Evolutionary conservation across 2,329 filamentous ascomycete species (phyloP).

Genomic region (Eutypella sp.): DNA sequence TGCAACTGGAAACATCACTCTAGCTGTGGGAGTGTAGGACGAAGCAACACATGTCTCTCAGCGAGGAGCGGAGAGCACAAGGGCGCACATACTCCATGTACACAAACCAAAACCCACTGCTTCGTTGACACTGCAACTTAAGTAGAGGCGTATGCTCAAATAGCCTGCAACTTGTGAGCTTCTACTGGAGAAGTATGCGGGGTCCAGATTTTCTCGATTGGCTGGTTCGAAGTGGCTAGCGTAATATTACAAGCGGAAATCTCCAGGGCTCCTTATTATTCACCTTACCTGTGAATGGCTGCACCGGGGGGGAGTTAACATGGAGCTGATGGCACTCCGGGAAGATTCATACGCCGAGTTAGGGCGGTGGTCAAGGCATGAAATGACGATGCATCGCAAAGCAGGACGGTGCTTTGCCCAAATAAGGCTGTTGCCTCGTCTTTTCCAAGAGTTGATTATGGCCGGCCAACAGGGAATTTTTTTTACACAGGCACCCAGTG

Average conservation of each 20-base stretch:
- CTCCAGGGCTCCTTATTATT: background rate
- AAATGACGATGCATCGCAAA: background rate
- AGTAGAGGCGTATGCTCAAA: background rate
- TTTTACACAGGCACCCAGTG: background rate
- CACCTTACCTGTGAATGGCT: background rate
- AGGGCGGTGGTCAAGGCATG: background rate
- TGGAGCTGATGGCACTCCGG: background rate
- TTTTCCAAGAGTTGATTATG: background rate
- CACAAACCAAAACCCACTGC: background rate
- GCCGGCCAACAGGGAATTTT: background rate
- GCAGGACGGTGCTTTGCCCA: background rate
- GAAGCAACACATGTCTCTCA: too few relatives aligned
- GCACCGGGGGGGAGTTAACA: background rate
- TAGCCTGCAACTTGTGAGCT: background rate
- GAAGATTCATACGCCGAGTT: background rate
- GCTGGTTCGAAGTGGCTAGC: background rate
- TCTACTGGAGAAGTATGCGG: background rate
- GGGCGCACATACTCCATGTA: background rate
- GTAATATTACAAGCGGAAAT: background rate
- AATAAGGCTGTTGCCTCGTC: background rate
- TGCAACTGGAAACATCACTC: background rate
- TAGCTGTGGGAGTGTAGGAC: background rate
- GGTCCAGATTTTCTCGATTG: background rate
- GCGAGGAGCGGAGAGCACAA: background rate
- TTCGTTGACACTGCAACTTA: background rate